Evolutionary conservation across 2,329 filamentous ascomycete species (phyloP).

Genomic region (Paracoccidioides lutzii): DNA sequence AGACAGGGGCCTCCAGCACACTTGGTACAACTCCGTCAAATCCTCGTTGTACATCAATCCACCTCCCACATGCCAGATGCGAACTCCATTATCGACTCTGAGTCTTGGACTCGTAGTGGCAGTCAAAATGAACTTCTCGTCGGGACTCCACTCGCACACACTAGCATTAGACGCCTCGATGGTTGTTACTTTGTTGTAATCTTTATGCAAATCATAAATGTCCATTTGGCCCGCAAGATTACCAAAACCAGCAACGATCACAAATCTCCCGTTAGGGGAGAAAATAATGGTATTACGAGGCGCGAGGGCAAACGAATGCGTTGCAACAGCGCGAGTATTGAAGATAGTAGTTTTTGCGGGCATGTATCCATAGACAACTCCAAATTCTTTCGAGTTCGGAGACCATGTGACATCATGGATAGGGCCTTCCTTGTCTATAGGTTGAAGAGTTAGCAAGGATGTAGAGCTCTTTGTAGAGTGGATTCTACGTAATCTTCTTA

Average conservation of each 20-base stretch:
- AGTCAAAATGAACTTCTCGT: conserved; percentile 89
- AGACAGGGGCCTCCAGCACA: conserved; percentile 69
- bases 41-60: conserved; percentile 90
- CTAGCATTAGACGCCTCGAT: conserved; percentile 94
- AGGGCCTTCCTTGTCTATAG: conserved; percentile 79
- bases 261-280: conserved; percentile 84
- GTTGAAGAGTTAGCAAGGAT: conserved; percentile 7
- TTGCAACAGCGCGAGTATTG: conserved; percentile 71
- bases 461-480: background rate
- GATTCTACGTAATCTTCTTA: conserved; percentile 21
- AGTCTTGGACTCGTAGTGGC: conserved; percentile 94
- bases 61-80: conserved; percentile 85
- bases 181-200: conserved; percentile 81
- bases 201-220: conserved; percentile 89
- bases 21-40: conserved; percentile 86
- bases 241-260: conserved; percentile 88
- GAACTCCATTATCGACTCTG: conserved; percentile 90
- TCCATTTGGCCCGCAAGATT: conserved; percentile 97
- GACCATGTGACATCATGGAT: conserved; percentile 99
- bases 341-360: conserved; percentile 98
- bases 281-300: conserved; percentile 93
- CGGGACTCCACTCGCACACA: conserved; percentile 93
- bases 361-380: conserved; percentile 96
- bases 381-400: conserved; percentile 93
- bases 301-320: conserved; percentile 72